These are phyloP conservation scores for Rhododendron ferrugineum DNA, from an alignment of 148 eudicot species.

Conservation along the genomic window DNA sequence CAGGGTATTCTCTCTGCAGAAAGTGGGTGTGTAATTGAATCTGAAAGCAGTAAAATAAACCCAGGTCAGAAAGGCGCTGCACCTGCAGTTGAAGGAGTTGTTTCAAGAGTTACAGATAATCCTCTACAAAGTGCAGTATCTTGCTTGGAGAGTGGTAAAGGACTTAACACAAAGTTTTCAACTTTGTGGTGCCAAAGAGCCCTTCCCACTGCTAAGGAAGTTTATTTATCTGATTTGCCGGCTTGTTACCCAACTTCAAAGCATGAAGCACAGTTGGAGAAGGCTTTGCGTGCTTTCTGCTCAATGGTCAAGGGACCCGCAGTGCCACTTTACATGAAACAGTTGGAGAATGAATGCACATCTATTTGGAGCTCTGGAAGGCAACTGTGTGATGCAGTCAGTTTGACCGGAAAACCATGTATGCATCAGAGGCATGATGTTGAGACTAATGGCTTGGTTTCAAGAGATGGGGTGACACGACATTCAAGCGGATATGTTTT, in stretches of 20 bases:
- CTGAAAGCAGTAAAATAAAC: slow-evolving; percentile 37
- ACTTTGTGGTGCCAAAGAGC: slow-evolving; percentile 69
- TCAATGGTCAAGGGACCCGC: slow-evolving; percentile 91
- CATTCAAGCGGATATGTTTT: slow-evolving; percentile 87
- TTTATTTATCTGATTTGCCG: slow-evolving; percentile 71
- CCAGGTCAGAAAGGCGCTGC: slow-evolving; percentile 38
- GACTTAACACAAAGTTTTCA: slow-evolving; percentile 63
- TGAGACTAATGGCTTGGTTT: slow-evolving; percentile 26
- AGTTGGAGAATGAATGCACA: slow-evolving; percentile 69
- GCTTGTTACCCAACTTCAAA: slow-evolving; percentile 65
- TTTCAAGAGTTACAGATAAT: slow-evolving; percentile 34
- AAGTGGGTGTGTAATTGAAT: slow-evolving; percentile 34
- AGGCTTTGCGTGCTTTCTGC: slow-evolving; percentile 55
- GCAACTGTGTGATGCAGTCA: slow-evolving; percentile 84
- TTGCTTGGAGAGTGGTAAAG: slow-evolving; percentile 52
- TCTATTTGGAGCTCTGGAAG: slow-evolving; percentile 81
- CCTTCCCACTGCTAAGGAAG: slow-evolving; percentile 76
- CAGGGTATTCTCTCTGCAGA: slow-evolving; percentile 58
- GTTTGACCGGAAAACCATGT: slow-evolving; percentile 93
- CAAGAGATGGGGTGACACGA: slow-evolving; percentile 30
- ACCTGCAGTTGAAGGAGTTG: slow-evolving; percentile 41
- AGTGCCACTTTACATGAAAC: slow-evolving; percentile 52
- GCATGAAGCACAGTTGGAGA: slow-evolving; percentile 67
- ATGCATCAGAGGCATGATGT: slow-evolving; percentile 72
- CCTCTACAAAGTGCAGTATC: slow-evolving; percentile 55